Conservation (phyloP, 129 eudicot species). For the Saposhnikovia divaricata region DNA sequence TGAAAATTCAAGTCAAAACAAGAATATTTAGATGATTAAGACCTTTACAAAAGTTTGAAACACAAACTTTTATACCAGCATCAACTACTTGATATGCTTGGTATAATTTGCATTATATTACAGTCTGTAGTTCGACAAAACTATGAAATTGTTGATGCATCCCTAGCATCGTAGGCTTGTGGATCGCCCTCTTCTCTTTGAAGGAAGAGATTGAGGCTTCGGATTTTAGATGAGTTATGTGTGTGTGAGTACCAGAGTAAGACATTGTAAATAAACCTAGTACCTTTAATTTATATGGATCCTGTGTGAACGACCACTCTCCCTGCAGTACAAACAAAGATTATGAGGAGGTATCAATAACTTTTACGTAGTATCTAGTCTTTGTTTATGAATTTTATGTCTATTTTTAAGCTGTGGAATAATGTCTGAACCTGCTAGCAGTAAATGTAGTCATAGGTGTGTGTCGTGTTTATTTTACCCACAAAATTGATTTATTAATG, state of each 20-base stretch:
- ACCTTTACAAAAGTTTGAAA: neutral
- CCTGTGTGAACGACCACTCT: constrained; percentile 83
- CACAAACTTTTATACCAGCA: neutral
- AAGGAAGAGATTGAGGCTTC: neutral
- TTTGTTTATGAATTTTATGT: neutral
- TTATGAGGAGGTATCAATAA: neutral
- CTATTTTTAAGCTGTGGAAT: neutral
- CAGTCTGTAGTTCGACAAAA: neutral
- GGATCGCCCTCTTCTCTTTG: neutral
- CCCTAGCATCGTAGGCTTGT: neutral
- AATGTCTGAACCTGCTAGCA: neutral
- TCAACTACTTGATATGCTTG: neutral
- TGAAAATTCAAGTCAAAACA: constrained; percentile 18
- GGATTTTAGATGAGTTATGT: neutral
- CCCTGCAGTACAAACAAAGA: constrained; percentile 44
- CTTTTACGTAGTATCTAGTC: constrained; percentile 4
- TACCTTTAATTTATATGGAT: constrained; percentile 83
- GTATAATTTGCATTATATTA: neutral
- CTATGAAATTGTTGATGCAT: neutral
- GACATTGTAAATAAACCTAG: neutral
- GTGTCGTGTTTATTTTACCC: neutral
- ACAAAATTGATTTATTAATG: neutral
- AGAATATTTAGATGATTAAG: too few species aligned
- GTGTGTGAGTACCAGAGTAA: neutral
- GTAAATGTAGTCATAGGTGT: neutral